Conservation (phyloP, 2,329 filamentous ascomycete species). For the Sordariomycetes sp. region DNA sequence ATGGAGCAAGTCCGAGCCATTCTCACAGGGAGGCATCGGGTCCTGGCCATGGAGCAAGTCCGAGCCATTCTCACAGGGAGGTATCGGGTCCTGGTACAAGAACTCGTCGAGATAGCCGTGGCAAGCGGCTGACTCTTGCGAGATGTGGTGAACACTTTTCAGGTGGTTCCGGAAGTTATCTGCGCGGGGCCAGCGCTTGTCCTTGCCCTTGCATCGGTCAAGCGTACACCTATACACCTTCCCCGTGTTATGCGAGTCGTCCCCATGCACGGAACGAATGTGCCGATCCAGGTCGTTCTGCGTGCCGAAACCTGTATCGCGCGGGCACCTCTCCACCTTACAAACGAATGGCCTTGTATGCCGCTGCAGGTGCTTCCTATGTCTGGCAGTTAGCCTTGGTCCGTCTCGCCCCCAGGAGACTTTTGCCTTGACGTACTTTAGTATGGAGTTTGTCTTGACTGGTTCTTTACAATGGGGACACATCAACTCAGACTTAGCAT, state of each 20-base stretch:
- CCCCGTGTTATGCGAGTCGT: slow-evolving; percentile 26
- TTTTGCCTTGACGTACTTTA: not conserved
- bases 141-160: slow-evolving; percentile 48
- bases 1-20: not conserved
- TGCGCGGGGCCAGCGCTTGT: slow-evolving; percentile 66
- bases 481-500: not conserved
- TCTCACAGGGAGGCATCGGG: not conserved
- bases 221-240: slow-evolving; percentile 51
- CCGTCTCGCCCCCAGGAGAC: not conserved
- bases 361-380: slow-evolving; percentile 63
- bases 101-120: slow-evolving; percentile 6
- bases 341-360: slow-evolving; percentile 62
- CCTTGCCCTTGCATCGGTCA: slow-evolving; percentile 35
- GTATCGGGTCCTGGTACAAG: slow-evolving; percentile 2
- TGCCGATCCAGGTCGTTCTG: slow-evolving; percentile 76
- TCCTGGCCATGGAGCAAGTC: no score
- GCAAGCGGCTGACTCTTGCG: slow-evolving; percentile 14
- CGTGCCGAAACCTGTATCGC: slow-evolving; percentile 60
- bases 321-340: slow-evolving; percentile 38
- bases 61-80: not conserved
- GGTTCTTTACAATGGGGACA: not conserved
- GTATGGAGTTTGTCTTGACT: not conserved
- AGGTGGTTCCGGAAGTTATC: slow-evolving; percentile 86
- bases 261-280: slow-evolving; percentile 56
- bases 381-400: not conserved